phyloP scores from a whole-genome alignment of 148 eudicot species.

The Camellia lanceoleosa region DNA sequence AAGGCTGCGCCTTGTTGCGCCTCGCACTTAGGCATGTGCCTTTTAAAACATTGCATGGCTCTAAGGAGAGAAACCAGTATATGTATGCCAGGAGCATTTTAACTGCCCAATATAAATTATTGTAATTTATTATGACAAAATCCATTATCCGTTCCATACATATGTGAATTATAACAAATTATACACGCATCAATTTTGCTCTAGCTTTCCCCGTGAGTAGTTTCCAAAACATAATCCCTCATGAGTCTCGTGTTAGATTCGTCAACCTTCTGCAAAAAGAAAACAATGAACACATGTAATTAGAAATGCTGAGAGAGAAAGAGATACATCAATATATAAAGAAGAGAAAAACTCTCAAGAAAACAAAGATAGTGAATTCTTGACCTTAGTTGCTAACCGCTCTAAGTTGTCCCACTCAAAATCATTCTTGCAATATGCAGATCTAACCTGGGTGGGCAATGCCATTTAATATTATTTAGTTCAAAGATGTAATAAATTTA shows the following conservation, averaged over 20 bases:
- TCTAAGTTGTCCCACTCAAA: slow-evolving; percentile 93
- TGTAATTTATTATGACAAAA: background rate
- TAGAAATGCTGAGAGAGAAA: background rate
- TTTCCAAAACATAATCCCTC: slow-evolving; percentile 89
- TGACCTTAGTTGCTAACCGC: slow-evolving; percentile 58
- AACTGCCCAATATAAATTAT: background rate
- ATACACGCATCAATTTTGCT: background rate
- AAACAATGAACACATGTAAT: background rate
- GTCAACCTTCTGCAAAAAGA: slow-evolving; percentile 58
- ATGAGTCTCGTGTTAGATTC: slow-evolving; percentile 74
- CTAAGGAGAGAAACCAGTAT: slow-evolving; percentile 2
- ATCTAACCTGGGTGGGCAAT: slow-evolving; percentile 66
- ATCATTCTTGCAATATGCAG: slow-evolving; percentile 81
- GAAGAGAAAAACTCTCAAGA: background rate
- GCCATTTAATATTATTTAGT: background rate
- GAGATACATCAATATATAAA: background rate
- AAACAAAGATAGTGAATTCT: background rate
- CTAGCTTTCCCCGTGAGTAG: slow-evolving; percentile 48
- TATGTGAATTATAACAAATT: background rate
- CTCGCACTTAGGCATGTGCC: too few species aligned
- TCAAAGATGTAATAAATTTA: background rate
- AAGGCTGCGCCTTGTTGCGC: too few species aligned
- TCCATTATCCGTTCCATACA: background rate
- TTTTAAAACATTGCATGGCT: background rate
- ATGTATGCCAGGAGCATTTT: background rate